A percentile compares a stretch with the other conserved stretches of the same genome.
Evolutionary conservation across 2,329 filamentous ascomycete species (phyloP).

Genomic region (Aureobasidium vineae): DNA sequence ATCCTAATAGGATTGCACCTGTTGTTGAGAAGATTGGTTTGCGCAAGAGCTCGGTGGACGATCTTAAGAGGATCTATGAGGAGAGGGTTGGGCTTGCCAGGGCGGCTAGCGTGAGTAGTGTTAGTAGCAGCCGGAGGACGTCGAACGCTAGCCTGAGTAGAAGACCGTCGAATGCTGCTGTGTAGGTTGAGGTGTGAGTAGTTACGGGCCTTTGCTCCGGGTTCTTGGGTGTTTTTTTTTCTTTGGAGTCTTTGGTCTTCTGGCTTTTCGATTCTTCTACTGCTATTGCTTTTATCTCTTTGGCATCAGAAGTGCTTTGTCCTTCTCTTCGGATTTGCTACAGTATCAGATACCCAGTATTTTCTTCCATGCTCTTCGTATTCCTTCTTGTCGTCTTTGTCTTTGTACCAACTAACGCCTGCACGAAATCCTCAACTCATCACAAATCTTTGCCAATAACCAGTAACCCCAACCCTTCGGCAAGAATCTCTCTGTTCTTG

Average conservation of each 20-base stretch:
- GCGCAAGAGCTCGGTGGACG: conserved; percentile 49
- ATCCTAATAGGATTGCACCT: not conserved
- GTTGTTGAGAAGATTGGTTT: conserved; percentile 38
- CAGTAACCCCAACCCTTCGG: not conserved
- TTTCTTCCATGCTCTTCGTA: not conserved
- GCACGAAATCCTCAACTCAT: not conserved
- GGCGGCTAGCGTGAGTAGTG: conserved; percentile 15
- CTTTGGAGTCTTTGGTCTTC: not conserved
- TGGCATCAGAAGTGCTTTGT: not conserved
- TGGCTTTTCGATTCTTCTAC: too few relatives aligned
- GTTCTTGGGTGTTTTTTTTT: not conserved
- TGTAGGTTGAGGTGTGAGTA: not conserved
- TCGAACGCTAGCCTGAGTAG: not conserved
- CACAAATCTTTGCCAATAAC: not conserved
- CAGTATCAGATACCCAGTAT: not conserved
- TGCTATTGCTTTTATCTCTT: too few relatives aligned
- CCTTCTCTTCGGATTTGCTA: not conserved
- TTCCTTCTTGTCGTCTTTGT: not conserved
- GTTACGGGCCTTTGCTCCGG: not conserved
- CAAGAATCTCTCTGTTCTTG: not conserved
- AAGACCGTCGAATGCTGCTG: conserved; percentile 1
- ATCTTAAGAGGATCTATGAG: conserved; percentile 50
- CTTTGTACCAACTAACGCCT: too few relatives aligned
- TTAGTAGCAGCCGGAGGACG: not conserved
- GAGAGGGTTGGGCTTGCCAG: conserved; percentile 40